Conservation (phyloP, 257 asterid genomes). For the Orobanche coerulescens region DNA sequence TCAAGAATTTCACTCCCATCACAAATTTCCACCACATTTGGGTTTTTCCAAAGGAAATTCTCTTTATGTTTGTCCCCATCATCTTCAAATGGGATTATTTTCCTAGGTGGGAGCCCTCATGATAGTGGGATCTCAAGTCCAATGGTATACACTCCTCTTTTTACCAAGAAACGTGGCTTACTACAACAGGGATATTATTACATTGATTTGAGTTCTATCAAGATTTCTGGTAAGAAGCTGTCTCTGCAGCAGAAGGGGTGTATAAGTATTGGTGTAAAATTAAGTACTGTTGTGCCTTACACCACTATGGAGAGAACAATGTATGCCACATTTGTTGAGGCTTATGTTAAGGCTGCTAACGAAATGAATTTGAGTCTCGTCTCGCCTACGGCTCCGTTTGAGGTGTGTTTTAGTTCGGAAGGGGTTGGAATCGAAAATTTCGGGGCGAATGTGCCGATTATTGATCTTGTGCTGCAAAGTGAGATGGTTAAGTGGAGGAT, state of each 20-base stretch:
- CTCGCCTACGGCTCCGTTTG: conserved; percentile 56
- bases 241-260: conserved; percentile 27
- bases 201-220: conserved; percentile 49
- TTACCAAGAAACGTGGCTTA: conserved; percentile 20
- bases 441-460: conserved; percentile 40
- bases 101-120: conserved; percentile 53
- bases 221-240: conserved; percentile 42
- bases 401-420: conserved; percentile 47
- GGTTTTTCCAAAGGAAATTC: conserved; percentile 57
- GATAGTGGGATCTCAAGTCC: conserved; percentile 33
- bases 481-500: conserved; percentile 84
- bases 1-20: conserved; percentile 62
- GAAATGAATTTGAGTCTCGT: conserved; percentile 42
- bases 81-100: conserved; percentile 39
- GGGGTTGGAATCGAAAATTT: conserved; percentile 21
- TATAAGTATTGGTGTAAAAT: conserved; percentile 37
- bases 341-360: conserved; percentile 39
- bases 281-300: conserved; percentile 53
- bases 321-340: conserved; percentile 35
- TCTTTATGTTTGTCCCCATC: conserved; percentile 47
- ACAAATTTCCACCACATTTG: conserved; percentile 46
- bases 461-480: conserved; percentile 77
- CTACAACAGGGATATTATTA: conserved; percentile 37
- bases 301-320: conserved; percentile 49
- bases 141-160: conserved; percentile 54